These are phyloP conservation scores for Scleroderma bovista DNA, from an alignment of 768 basidiomycete genomes.

Conservation along the genomic window DNA sequence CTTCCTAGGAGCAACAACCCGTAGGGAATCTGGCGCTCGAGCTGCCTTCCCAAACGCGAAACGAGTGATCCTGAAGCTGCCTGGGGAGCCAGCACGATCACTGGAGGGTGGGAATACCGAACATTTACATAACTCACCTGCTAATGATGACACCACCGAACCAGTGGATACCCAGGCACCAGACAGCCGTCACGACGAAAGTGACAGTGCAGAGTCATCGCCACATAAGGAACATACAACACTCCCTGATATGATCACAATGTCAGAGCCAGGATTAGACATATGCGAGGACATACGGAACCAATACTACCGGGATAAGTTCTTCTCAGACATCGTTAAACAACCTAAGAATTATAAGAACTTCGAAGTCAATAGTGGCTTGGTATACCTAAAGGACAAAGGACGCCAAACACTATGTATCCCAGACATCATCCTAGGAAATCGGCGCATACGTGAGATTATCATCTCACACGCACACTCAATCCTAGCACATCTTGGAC, in stretches of 20 bases:
- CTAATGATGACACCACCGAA: too few relatives aligned
- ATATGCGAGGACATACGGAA: conserved; percentile 8
- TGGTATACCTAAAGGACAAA: conserved; percentile 10
- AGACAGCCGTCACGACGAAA: neutral
- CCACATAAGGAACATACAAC: neutral
- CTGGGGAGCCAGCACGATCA: neutral
- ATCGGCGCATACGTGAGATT: conserved; percentile 10
- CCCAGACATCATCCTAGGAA: conserved; percentile 8
- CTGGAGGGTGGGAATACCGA: conserved; percentile 1
- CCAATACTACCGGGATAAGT: conserved; percentile 14
- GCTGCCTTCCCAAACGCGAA: neutral
- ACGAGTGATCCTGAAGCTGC: neutral
- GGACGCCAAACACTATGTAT: conserved; percentile 16
- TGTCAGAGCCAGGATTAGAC: conserved; percentile 8
- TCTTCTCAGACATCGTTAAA: conserved; percentile 18
- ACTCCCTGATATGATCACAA: conserved; percentile 3
- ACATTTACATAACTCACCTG: neutral
- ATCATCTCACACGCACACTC: conserved; percentile 23
- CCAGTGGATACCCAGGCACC: neutral
- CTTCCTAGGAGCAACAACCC: neutral
- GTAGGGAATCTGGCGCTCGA: neutral
- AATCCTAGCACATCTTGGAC: conserved; percentile 21
- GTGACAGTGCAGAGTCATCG: neutral
- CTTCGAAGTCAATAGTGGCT: conserved; percentile 10
- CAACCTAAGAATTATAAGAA: conserved; percentile 18